Evolutionary conservation across 805 yeast genomes (phyloP).

Genomic region (Suhomyces kilbournensis): DNA sequence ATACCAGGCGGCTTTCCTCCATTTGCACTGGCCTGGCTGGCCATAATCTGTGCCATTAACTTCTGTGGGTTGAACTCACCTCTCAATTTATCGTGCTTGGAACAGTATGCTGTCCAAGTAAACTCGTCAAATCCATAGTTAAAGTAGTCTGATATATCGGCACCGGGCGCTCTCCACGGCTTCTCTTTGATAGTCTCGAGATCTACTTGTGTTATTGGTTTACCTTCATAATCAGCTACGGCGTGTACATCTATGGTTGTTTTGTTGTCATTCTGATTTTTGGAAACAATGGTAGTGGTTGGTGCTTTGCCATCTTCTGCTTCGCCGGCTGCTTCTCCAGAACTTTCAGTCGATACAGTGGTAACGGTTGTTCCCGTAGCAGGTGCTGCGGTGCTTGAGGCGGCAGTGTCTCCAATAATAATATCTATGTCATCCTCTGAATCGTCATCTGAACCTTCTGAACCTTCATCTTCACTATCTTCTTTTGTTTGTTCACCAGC

Average conservation of each 20-base stretch:
- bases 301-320: constrained; percentile 16
- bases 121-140: constrained; percentile 95
- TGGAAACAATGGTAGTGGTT: constrained; percentile 36
- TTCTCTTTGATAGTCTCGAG: constrained; percentile 83
- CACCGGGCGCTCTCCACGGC: constrained; percentile 99
- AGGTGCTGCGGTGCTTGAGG: constrained; percentile 17
- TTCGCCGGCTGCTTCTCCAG: constrained; percentile 8
- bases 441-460: constrained; percentile 46
- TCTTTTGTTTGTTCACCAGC: constrained; percentile 14
- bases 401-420: constrained; percentile 51
- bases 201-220: constrained; percentile 77
- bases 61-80: constrained; percentile 82
- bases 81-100: constrained; percentile 78
- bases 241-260: constrained; percentile 63
- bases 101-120: constrained; percentile 91
- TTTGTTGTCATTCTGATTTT: constrained; percentile 32
- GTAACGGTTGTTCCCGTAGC: constrained; percentile 6
- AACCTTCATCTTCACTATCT: constrained; percentile 43
- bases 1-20: not conserved
- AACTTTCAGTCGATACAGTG: constrained; percentile 15
- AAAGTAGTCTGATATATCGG: constrained; percentile 90
- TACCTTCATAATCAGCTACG: constrained; percentile 73
- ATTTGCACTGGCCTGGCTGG: constrained; percentile 19
- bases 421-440: constrained; percentile 77
- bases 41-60: constrained; percentile 61